Percentiles rank a stretch among this genome's conserved stretches.
phyloP scores from a whole-genome alignment of 2,329 filamentous ascomycete genomes.

The Penicillium verrucosum region DNA sequence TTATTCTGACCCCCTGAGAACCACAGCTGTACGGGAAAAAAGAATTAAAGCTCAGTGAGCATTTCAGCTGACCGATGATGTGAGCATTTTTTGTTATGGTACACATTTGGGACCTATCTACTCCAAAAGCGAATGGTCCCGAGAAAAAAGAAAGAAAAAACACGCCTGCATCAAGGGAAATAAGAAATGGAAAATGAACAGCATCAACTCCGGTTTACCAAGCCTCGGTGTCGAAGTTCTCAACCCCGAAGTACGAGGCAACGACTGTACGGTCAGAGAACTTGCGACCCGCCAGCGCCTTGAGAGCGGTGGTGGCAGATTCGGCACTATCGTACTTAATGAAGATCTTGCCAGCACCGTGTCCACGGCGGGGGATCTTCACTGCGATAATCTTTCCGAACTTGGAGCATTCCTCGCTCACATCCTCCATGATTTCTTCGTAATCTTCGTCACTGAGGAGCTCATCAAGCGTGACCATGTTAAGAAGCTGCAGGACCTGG shows the following conservation, averaged over 20 bases:
- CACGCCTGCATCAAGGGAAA: slow-evolving; percentile 13
- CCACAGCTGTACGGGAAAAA: neutral
- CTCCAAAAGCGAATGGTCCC: slow-evolving; percentile 4
- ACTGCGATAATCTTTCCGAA: slow-evolving; percentile 81
- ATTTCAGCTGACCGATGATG: neutral
- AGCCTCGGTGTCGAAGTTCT: slow-evolving; percentile 72
- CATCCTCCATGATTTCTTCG: slow-evolving; percentile 95
- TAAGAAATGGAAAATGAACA: slow-evolving; percentile 1
- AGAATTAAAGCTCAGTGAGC: neutral
- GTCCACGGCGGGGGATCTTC: slow-evolving; percentile 84
- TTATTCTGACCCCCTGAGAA: neutral
- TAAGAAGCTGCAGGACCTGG: slow-evolving; percentile 85
- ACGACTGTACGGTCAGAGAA: slow-evolving; percentile 96
- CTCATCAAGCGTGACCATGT: slow-evolving; percentile 98
- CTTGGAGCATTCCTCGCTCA: slow-evolving; percentile 88
- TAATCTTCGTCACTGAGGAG: slow-evolving; percentile 92
- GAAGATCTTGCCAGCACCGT: slow-evolving; percentile 95
- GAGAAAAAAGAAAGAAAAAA: slow-evolving; percentile 1
- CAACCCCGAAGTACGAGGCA: slow-evolving; percentile 93
- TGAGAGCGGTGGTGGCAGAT: slow-evolving; percentile 77
- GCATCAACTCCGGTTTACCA: slow-evolving; percentile 13
- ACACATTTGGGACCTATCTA: slow-evolving; percentile 9
- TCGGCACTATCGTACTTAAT: slow-evolving; percentile 84
- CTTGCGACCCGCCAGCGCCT: slow-evolving; percentile 88
- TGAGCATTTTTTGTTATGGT: slow-evolving; percentile 10